Conservation (phyloP, 2,329 filamentous ascomycete genomes). For the Microdochium trichocladiopsis region DNA sequence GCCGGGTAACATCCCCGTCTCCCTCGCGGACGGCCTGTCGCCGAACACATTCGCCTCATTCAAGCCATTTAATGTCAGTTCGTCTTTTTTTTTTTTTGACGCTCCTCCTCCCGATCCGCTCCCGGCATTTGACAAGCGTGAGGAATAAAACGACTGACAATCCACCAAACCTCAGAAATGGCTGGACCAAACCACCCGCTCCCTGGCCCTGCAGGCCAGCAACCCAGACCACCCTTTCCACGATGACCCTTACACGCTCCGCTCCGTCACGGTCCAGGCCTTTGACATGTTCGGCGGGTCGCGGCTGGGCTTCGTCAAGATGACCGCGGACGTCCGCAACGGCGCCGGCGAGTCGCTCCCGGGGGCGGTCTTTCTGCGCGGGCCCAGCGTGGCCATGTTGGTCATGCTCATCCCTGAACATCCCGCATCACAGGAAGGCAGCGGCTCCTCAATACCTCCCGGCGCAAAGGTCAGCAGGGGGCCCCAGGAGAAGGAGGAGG, state of each 20-base stretch:
- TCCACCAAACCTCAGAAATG: too few species aligned
- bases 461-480: too few species aligned
- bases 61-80: conserved; percentile 40
- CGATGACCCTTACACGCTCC: conserved; percentile 43
- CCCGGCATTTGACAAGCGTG: too few species aligned
- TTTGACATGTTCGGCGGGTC: conserved; percentile 41
- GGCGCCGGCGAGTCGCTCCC: conserved; percentile 40
- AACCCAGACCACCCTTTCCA: conserved; percentile 43
- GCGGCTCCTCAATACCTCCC: too few species aligned
- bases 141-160: too few species aligned
- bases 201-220: conserved; percentile 35
- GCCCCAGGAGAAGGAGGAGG: conserved; percentile 4
- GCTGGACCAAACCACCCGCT: conserved; percentile 37
- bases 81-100: too few species aligned
- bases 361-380: conserved; percentile 48
- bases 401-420: conserved; percentile 49
- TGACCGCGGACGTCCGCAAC: conserved; percentile 41
- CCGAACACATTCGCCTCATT: conserved; percentile 37
- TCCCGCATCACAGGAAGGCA: conserved; percentile 7
- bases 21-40: conserved; percentile 34
- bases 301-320: conserved; percentile 50
- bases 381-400: conserved; percentile 54
- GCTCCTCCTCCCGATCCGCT: too few species aligned
- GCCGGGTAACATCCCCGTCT: conserved; percentile 30
- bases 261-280: conserved; percentile 42